phyloP scores from a whole-genome alignment of 164 flowering plant genomes.

The Nymphaea colorata region DNA sequence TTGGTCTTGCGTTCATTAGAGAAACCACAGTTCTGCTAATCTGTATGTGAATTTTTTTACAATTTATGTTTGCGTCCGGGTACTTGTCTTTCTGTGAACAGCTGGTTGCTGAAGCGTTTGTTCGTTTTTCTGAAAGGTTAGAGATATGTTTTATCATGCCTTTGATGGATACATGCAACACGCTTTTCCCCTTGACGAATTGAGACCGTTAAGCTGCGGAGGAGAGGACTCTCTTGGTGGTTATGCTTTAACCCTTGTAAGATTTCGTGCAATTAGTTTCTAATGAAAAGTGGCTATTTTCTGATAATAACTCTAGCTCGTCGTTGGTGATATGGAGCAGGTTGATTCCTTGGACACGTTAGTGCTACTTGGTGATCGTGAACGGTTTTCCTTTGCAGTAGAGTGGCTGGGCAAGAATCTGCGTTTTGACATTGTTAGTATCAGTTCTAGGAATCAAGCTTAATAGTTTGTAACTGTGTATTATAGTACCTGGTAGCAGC shows the following conservation, averaged over 20 bases:
- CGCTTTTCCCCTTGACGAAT: conserved; percentile 93
- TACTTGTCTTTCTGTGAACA: background rate
- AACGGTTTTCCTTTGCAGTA: conserved; percentile 63
- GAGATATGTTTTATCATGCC: conserved; percentile 93
- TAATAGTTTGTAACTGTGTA: background rate
- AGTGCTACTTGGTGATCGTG: conserved; percentile 79
- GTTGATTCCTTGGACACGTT: conserved; percentile 85
- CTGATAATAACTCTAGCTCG: no score
- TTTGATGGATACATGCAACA: conserved; percentile 88
- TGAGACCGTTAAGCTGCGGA: conserved; percentile 69
- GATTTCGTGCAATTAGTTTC: background rate
- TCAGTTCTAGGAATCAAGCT: background rate
- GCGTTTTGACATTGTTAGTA: conserved; percentile 91
- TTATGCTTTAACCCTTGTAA: conserved; percentile 93
- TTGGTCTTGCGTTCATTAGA: background rate
- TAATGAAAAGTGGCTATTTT: no score
- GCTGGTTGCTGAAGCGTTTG: no score
- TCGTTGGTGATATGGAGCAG: conserved; percentile 24
- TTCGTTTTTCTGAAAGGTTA: conserved; percentile 36
- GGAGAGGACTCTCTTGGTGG: conserved; percentile 95
- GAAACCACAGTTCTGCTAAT: background rate
- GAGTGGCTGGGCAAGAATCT: conserved; percentile 96
- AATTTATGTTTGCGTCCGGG: background rate
- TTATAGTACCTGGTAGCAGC: no score
- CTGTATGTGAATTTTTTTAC: background rate